Conservation (phyloP, 768 basidiomycete species). For the Psilocybe cubensis region DNA sequence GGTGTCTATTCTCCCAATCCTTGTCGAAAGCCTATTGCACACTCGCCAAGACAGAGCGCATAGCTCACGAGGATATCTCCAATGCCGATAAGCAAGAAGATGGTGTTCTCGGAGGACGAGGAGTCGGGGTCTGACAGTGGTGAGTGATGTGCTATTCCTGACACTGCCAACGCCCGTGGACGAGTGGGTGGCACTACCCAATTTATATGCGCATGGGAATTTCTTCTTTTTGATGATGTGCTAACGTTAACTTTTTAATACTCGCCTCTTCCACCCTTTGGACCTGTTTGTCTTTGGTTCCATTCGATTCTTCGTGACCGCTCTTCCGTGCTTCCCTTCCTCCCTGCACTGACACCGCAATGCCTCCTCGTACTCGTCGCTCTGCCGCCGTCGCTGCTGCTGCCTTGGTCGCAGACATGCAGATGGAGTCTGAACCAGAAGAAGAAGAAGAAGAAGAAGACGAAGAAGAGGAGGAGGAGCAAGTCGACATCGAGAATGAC, state of each 20-base stretch:
- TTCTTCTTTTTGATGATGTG: slow-evolving; percentile 19
- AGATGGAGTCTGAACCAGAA: slow-evolving; percentile 34
- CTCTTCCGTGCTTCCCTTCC: slow-evolving; percentile 4
- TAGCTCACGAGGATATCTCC: too few species aligned
- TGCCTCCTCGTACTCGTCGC: slow-evolving; percentile 37
- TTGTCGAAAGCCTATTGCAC: neutral
- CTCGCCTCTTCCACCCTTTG: slow-evolving; percentile 2
- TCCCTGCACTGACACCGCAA: slow-evolving; percentile 13
- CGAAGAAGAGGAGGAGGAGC: slow-evolving; percentile 36
- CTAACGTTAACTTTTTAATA: slow-evolving; percentile 18
- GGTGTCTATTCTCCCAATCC: neutral
- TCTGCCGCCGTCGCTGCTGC: slow-evolving; percentile 32
- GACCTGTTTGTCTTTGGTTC: neutral
- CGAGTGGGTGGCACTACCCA: slow-evolving; percentile 18
- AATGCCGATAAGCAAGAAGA: neutral
- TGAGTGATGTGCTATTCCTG: slow-evolving; percentile 21
- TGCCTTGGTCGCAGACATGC: slow-evolving; percentile 36
- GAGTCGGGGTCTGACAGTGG: slow-evolving; percentile 20
- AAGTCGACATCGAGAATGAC: slow-evolving; percentile 36
- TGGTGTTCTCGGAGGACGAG: neutral
- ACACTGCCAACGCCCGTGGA: slow-evolving; percentile 20
- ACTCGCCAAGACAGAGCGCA: neutral
- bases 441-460: slow-evolving; percentile 37
- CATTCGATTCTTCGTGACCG: too few species aligned
- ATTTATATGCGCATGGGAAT: slow-evolving; percentile 31